Base-by-base conservation (phyloP, 352 stramenopile genomes). In the Chrysophaeum taylorii region DNA sequence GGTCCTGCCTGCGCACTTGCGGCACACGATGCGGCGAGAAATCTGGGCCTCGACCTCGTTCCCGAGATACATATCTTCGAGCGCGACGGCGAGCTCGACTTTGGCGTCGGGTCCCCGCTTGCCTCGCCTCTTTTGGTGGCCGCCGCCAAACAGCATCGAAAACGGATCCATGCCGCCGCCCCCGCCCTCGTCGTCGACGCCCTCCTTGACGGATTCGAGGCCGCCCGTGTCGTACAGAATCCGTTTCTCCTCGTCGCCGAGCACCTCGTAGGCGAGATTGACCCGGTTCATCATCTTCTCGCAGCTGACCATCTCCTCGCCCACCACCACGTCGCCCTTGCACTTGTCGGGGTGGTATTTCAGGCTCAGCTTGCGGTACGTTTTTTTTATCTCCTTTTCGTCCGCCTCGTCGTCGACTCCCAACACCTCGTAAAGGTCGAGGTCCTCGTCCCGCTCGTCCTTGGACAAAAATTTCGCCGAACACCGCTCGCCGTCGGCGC, bases 261-360 rank as follows among this genome's bases (percentile, higher is more conserved):
- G 73, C 23, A 86, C 69, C 68, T 85, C 76, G 68, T 83, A 83
- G 5, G 57, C 57, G 16, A 66, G 35, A 2, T 23, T 66, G 12
- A 66, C 57, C 12, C 57, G 31, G 15, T 66, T 42, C 57, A 66
- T 66, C 33, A 66, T 42, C 57, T 66, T 66, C 33, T 18, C 31
- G 57, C 57, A 66, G 2, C 45, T 36, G 33, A 45, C 57, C 33
- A 14, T 33, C 18, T 42, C 36, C 33, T 18, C 27, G 5, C 7
- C 16, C 12, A 66, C 57, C 33, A 14, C 27, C 27, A 38, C n/a
- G 5, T 39, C 29, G 12, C 27, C 27, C 31, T 15, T 9, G 57
- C 57, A 85, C 79, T 96, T 96, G 77, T 96, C 91, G 41, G 92
- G 92, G 74, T 97, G 92, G 74, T 96, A 97, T 73, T 96, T 92